Base-by-base conservation (phyloP, 306 rosid genomes). In the Senna tora region DNA sequence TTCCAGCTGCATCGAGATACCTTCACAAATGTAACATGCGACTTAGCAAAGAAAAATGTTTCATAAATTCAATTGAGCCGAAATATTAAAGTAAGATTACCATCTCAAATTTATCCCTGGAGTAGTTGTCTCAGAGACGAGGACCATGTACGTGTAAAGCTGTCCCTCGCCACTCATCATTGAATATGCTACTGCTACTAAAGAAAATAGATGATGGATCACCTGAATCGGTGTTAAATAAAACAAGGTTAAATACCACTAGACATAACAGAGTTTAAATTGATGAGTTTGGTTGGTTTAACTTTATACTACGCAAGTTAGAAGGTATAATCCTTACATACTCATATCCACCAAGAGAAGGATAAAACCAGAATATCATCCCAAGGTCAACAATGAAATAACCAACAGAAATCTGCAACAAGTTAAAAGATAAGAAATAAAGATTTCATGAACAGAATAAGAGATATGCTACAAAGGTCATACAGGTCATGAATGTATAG, bases 61-160 rank as follows among this genome's bases (percentile, higher is more conserved):
- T 5, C 17, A 74, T n/a, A 34, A 56, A 36, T 54, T 32, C 10
- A 47, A 11, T 17, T 43, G 32, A 47, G 21, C 36, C 36, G 65
- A 72, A 16, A 25, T 64, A 34, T 33, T 38, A 49, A 50, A 19
- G 60, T 15, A 66, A 65, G 61, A 82, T 68, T 88, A 94, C 99
- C 97, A 94, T 94, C 99, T 89, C 90, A 94, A 89, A 77, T 94
- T 94, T 81, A 91, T 84, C 59, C 96, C 99, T 5, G 99, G 97
- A 56, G 99, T 94, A 41, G 99, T 91, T 70, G 92, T 87, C 86
- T 94, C 99, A 1, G 99, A 94, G 64, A 94, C 90, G 64, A 94
- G 91, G 75, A 94, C 90, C 99, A 94, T 89, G 83, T 79, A 94
- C 13, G 90, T 86, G 78, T 94, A 94, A 10, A 94, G 85, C 77